A percentile compares a stretch with the other conserved stretches of the same genome.
Evolutionary conservation across 2,329 filamentous ascomycete genomes (phyloP).

Genomic region (Fusarium decemcellulare): DNA sequence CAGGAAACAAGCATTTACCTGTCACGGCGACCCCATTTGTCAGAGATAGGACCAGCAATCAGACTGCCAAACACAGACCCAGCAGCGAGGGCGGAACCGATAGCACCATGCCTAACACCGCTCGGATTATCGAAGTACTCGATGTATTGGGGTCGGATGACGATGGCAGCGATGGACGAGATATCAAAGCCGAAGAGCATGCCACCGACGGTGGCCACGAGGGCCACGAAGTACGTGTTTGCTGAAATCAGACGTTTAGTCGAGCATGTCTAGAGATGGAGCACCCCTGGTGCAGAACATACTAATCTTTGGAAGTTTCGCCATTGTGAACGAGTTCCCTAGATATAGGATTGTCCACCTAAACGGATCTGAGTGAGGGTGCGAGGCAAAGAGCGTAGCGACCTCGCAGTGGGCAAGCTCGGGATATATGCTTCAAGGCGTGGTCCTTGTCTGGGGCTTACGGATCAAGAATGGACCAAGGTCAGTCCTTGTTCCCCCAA

Average conservation of each 20-base stretch:
- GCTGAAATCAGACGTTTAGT: not conserved
- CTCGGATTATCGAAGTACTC: slow-evolving; percentile 24
- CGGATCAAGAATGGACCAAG: not conserved
- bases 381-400: not conserved
- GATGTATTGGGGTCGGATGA: slow-evolving; percentile 30
- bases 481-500: not conserved
- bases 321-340: not conserved
- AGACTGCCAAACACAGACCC: slow-evolving; percentile 27
- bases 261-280: too few species aligned
- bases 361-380: not conserved
- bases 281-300: not conserved
- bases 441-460: not conserved
- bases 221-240: slow-evolving; percentile 21
- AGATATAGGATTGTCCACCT: not conserved
- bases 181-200: slow-evolving; percentile 33
- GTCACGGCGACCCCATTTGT: slow-evolving; percentile 22
- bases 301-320: slow-evolving; percentile 20
- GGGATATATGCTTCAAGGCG: not conserved
- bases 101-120: slow-evolving; percentile 22
- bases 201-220: slow-evolving; percentile 20
- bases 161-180: slow-evolving; percentile 18
- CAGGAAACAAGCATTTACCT: slow-evolving; percentile 2
- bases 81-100: slow-evolving; percentile 27
- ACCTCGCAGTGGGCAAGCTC: not conserved
- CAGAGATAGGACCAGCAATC: slow-evolving; percentile 26